A percentile compares a stretch with the other conserved stretches of the same genome.
phyloP scores from a whole-genome alignment of 306 rosid genomes.

The Cicer chorassanicum region DNA sequence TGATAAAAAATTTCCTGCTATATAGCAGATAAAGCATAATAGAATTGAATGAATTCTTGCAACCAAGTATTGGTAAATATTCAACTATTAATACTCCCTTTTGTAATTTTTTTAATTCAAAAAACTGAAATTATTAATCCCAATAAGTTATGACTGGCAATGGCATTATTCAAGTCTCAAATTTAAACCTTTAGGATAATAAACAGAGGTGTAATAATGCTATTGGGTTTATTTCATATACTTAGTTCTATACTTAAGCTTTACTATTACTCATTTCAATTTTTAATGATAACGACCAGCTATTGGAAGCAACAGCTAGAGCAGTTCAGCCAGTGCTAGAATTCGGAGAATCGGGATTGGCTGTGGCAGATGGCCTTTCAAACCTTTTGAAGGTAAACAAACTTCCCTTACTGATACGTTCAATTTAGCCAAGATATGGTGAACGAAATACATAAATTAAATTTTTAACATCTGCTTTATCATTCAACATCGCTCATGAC shows the following conservation, averaged over 20 bases:
- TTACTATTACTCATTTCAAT: constrained; percentile 41
- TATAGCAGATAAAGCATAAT: background rate
- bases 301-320: constrained; percentile 92
- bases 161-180: background rate
- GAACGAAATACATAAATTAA: constrained; percentile 1
- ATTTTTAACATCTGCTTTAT: background rate
- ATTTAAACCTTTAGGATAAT: background rate
- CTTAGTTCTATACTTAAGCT: background rate
- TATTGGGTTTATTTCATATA: constrained; percentile 31
- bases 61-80: background rate
- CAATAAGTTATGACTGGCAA: background rate
- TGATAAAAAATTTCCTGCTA: background rate
- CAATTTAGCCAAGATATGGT: constrained; percentile 5
- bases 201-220: background rate
- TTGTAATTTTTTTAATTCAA: background rate
- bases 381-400: constrained; percentile 78
- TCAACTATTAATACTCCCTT: background rate
- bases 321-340: constrained; percentile 83
- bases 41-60: background rate
- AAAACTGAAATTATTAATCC: background rate
- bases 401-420: background rate
- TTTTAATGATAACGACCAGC: constrained; percentile 54
- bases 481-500: background rate
- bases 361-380: constrained; percentile 94
- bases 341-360: constrained; percentile 89